Conservation (phyloP, 305 asterid genomes). For the Nicotiana rustica region DNA sequence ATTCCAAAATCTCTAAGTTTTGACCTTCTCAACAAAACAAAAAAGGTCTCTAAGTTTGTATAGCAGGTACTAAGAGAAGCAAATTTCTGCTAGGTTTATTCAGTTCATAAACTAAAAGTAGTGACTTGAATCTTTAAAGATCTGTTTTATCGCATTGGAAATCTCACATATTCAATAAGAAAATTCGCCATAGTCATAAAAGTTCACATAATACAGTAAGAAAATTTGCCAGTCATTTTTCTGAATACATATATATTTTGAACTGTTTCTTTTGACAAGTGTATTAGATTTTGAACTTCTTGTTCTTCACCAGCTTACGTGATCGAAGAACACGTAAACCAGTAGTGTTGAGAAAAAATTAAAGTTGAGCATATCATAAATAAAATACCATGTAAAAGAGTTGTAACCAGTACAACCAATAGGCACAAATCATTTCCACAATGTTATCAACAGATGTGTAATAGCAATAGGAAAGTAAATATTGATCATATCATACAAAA, state of each 20-base stretch:
- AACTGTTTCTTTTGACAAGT: background rate
- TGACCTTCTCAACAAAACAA: too few relatives aligned
- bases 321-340: constrained; percentile 2
- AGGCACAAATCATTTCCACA: constrained; percentile 17
- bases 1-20: constrained; percentile 13
- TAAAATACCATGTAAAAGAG: constrained; percentile 4
- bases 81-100: background rate
- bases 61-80: constrained; percentile 27
- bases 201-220: background rate
- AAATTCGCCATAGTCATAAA: background rate
- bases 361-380: constrained; percentile 3
- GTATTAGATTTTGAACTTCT: constrained; percentile 7
- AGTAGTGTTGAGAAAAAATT: background rate
- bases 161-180: background rate
- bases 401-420: background rate
- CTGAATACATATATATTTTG: background rate
- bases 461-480: constrained; percentile 22
- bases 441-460: background rate
- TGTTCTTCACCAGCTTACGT: constrained; percentile 24
- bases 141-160: background rate
- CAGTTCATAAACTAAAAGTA: background rate
- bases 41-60: background rate
- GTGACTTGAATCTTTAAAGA: constrained; percentile 15
- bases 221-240: background rate
- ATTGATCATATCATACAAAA: constrained; percentile 15